A percentile compares a stretch with the other conserved stretches of the same genome.
Conservation (phyloP, 2,329 filamentous ascomycete species). For the Bipolaris sorokiniana region DNA sequence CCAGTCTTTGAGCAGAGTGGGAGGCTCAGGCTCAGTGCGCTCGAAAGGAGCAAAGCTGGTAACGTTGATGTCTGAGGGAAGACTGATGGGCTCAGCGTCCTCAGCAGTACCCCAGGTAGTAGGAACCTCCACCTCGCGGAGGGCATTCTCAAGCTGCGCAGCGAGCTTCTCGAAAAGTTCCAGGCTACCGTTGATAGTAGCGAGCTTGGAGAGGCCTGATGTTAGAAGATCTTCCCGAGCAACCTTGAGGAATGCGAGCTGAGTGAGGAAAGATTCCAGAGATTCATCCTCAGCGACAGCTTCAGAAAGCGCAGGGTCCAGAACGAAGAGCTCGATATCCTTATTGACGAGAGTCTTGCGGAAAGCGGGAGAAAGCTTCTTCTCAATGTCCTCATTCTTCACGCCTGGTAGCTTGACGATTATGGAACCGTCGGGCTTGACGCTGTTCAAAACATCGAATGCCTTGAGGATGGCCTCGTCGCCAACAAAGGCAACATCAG, state of each 20-base stretch:
- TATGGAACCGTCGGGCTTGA: conserved; percentile 74
- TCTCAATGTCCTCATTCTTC: conserved; percentile 89
- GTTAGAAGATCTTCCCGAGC: conserved; percentile 70
- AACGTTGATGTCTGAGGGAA: conserved; percentile 69
- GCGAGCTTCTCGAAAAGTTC: conserved; percentile 68
- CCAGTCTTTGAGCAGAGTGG: conserved; percentile 75
- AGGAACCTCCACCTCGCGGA: conserved; percentile 77
- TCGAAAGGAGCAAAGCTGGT: conserved; percentile 85
- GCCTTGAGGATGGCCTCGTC: conserved; percentile 80
- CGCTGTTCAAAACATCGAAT: conserved; percentile 72
- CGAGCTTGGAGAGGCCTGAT: conserved; percentile 70
- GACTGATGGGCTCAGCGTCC: conserved; percentile 56
- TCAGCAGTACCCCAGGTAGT: conserved; percentile 79
- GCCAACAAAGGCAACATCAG: conserved; percentile 79
- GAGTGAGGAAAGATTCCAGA: conserved; percentile 70
- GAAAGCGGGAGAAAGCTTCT: conserved; percentile 74
- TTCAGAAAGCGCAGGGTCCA: conserved; percentile 74
- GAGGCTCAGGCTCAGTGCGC: conserved; percentile 73
- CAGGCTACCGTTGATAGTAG: conserved; percentile 62
- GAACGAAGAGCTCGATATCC: conserved; percentile 71
- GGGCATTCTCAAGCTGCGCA: conserved; percentile 67
- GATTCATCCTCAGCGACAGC: conserved; percentile 69
- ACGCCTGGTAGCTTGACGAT: conserved; percentile 77
- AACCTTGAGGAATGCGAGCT: conserved; percentile 83
- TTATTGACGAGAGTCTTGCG: conserved; percentile 75